A percentile compares a stretch with the other conserved stretches of the same genome.
Evolutionary conservation across 2,329 filamentous ascomycete species (phyloP).

Genomic region (Epichloe glyceriae): DNA sequence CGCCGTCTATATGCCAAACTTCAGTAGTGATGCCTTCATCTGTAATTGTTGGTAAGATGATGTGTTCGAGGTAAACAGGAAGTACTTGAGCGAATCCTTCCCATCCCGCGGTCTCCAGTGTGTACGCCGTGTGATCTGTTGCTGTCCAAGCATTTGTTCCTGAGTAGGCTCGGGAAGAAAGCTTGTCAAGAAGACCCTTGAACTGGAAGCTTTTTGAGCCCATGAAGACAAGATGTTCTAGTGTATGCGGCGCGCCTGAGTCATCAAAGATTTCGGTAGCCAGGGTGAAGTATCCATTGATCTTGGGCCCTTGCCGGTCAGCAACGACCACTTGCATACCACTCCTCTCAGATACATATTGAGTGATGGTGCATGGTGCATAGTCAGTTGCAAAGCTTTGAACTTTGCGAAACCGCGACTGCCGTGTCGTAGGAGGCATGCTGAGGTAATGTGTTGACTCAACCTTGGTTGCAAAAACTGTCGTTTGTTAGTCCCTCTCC

Average conservation of each 20-base stretch:
- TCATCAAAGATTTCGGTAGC: constrained; percentile 97
- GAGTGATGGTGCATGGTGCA: constrained; percentile 74
- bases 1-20: constrained; percentile 88
- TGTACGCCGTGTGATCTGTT: constrained; percentile 93
- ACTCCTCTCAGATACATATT: constrained; percentile 90
- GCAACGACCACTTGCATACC: constrained; percentile 92
- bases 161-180: constrained; percentile 87
- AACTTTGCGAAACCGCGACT: constrained; percentile 59
- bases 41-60: constrained; percentile 81
- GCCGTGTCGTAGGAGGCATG: constrained; percentile 3
- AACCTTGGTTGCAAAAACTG: background rate
- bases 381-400: constrained; percentile 85
- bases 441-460: background rate
- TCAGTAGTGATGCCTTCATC: constrained; percentile 91
- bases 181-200: constrained; percentile 88
- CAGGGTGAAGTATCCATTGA: constrained; percentile 86
- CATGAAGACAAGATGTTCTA: constrained; percentile 78
- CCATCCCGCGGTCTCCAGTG: constrained; percentile 89
- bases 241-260: constrained; percentile 77
- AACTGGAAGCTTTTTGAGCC: constrained; percentile 88
- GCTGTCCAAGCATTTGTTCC: constrained; percentile 95
- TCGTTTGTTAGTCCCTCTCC: background rate
- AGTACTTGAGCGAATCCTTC: constrained; percentile 91
- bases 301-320: constrained; percentile 85
- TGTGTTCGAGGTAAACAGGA: constrained; percentile 88